Percentiles rank a stretch among this genome's conserved stretches.
These are phyloP conservation scores for Limonium bicolor DNA, from an alignment of 148 eudicot species.

Conservation along the genomic window DNA sequence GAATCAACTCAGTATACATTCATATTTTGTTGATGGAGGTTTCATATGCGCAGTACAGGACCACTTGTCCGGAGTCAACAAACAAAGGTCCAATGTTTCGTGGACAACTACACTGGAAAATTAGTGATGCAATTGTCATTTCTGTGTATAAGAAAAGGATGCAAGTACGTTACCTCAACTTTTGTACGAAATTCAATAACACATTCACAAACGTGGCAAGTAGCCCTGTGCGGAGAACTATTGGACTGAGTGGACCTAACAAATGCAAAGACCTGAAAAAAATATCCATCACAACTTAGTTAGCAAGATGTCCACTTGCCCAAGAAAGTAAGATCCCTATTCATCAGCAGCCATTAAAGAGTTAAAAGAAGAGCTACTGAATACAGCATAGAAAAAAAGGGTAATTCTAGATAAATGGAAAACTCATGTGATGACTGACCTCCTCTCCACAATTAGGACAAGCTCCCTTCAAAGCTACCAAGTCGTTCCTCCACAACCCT, in stretches of 20 bases:
- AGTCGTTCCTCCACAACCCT: slow-evolving; percentile 75
- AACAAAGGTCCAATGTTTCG: background rate
- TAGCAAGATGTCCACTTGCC: background rate
- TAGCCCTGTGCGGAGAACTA: slow-evolving; percentile 52
- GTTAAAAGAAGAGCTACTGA: background rate
- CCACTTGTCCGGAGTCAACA: background rate
- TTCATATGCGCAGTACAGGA: background rate
- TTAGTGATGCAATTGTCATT: background rate
- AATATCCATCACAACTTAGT: background rate
- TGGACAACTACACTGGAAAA: background rate
- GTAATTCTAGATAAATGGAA: background rate
- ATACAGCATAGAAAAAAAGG: no score
- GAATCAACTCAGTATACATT: background rate
- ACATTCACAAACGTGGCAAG: slow-evolving; percentile 83
- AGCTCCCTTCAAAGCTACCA: slow-evolving; percentile 77
- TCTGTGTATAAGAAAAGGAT: background rate
- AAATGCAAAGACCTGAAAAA: slow-evolving; percentile 82
- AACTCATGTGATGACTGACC: slow-evolving; percentile 29
- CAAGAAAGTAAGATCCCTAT: background rate
- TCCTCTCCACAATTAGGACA: slow-evolving; percentile 97
- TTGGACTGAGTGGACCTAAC: slow-evolving; percentile 45
- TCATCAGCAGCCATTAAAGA: background rate
- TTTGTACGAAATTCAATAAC: slow-evolving; percentile 75
- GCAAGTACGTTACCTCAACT: slow-evolving; percentile 57
- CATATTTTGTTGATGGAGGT: background rate